These are phyloP conservation scores for Candida awuae DNA, from an alignment of 805 yeast genomes.

Conservation along the genomic window DNA sequence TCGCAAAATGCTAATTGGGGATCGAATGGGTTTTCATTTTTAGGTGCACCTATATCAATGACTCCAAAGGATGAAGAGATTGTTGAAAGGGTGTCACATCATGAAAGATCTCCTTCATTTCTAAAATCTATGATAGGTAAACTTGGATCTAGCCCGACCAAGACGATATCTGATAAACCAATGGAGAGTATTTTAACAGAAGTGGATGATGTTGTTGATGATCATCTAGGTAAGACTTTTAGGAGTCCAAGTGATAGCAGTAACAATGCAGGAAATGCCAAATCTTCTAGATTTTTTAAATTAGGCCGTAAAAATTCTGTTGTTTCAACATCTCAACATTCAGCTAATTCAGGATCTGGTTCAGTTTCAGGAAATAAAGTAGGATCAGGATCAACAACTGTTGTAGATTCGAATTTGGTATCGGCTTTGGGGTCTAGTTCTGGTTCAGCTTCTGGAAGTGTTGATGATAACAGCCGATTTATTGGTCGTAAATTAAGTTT, in stretches of 20 bases:
- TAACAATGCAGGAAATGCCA: slow-evolving; percentile 1
- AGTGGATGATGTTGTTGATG: slow-evolving; percentile 10
- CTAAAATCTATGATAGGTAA: slow-evolving; percentile 30
- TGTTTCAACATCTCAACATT: slow-evolving; percentile 3
- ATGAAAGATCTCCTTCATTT: slow-evolving; percentile 30
- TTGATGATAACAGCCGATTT: slow-evolving; percentile 2
- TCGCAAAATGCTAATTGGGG: slow-evolving; percentile 3
- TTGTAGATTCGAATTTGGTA: too few relatives aligned
- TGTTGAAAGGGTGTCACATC: neutral
- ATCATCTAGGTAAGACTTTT: slow-evolving; percentile 6
- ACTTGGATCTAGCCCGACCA: slow-evolving; percentile 31
- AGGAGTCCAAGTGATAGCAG: slow-evolving; percentile 1
- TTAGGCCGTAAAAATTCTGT: slow-evolving; percentile 9
- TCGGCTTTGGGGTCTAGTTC: too few relatives aligned
- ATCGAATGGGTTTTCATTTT: slow-evolving; percentile 8
- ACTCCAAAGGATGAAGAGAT: neutral
- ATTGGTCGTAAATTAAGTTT: slow-evolving; percentile 26
- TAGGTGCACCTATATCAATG: slow-evolving; percentile 10
- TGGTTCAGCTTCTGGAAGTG: slow-evolving; percentile 1
- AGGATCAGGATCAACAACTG: slow-evolving; percentile 1
- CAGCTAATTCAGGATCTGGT: too few relatives aligned
- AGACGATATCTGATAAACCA: slow-evolving; percentile 16
- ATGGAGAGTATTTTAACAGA: slow-evolving; percentile 2
- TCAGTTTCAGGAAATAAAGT: too few relatives aligned
- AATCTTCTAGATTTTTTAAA: slow-evolving; percentile 29